A percentile compares a stretch with the other conserved stretches of the same genome.
Conservation (phyloP, 1,139 yeast species). For the Geotrichum macrosporum region DNA sequence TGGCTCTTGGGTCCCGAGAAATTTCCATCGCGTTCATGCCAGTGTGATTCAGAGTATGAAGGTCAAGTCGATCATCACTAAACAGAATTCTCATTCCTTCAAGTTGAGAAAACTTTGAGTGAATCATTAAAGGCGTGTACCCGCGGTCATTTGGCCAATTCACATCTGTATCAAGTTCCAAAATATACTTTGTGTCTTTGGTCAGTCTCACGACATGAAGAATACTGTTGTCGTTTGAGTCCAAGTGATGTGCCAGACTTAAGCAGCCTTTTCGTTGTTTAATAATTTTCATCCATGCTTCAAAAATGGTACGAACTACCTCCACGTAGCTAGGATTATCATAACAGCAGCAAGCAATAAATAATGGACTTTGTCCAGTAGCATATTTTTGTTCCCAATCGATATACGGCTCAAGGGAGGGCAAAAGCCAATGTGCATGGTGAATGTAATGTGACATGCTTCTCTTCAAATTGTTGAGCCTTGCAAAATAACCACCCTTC, state of each 20-base stretch:
- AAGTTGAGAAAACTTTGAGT: slow-evolving; percentile 62
- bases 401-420: slow-evolving; percentile 52
- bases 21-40: slow-evolving; percentile 49
- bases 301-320: slow-evolving; percentile 49
- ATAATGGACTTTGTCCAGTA: slow-evolving; percentile 74
- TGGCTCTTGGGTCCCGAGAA: slow-evolving; percentile 45
- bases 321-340: slow-evolving; percentile 63
- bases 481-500: slow-evolving; percentile 47
- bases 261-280: slow-evolving; percentile 25
- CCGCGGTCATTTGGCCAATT: slow-evolving; percentile 59
- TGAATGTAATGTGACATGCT: slow-evolving; percentile 72
- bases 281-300: slow-evolving; percentile 32
- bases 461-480: slow-evolving; percentile 49
- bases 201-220: slow-evolving; percentile 60
- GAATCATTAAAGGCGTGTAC: slow-evolving; percentile 66
- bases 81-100: slow-evolving; percentile 49
- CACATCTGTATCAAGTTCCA: slow-evolving; percentile 47
- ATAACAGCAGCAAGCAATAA: slow-evolving; percentile 72
- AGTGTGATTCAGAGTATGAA: slow-evolving; percentile 30
- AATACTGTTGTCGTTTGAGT: slow-evolving; percentile 66
- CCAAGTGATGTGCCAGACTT: slow-evolving; percentile 54
- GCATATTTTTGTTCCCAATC: slow-evolving; percentile 70
- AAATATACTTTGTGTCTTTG: slow-evolving; percentile 42
- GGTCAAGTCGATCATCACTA: slow-evolving; percentile 31
- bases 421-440: slow-evolving; percentile 53